Evolutionary conservation across 768 basidiomycete genomes (phyloP).

Genomic region (Scleroderma citrinum): DNA sequence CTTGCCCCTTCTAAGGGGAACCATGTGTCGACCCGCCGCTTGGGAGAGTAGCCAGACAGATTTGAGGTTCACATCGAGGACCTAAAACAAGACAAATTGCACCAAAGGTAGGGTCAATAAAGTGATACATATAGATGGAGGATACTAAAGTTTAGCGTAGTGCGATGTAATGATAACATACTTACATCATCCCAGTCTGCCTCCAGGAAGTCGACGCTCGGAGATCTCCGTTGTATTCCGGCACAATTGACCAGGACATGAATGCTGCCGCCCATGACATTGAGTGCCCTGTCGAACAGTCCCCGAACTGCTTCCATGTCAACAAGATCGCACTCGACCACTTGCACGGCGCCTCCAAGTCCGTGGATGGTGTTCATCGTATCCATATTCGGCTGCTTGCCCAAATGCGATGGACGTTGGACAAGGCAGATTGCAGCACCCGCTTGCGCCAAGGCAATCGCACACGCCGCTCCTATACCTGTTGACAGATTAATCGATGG

Average conservation of each 20-base stretch:
- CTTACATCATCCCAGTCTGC: slow-evolving; percentile 65
- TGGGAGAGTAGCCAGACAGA: slow-evolving; percentile 80
- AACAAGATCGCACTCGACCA: slow-evolving; percentile 53
- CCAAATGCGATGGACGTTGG: slow-evolving; percentile 37
- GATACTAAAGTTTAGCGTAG: slow-evolving; percentile 6
- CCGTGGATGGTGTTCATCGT: slow-evolving; percentile 34
- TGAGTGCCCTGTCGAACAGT: slow-evolving; percentile 45
- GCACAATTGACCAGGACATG: slow-evolving; percentile 69
- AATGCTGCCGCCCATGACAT: slow-evolving; percentile 44
- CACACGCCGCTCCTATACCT: slow-evolving; percentile 54
- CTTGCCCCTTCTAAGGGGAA: slow-evolving; percentile 62
- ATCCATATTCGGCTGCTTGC: slow-evolving; percentile 27
- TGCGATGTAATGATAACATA: slow-evolving; percentile 29
- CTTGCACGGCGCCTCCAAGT: slow-evolving; percentile 31
- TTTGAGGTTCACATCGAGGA: slow-evolving; percentile 84
- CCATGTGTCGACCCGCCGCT: slow-evolving; percentile 88
- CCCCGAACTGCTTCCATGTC: slow-evolving; percentile 43
- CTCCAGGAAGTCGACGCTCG: slow-evolving; percentile 61
- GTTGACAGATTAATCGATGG: slow-evolving; percentile 12
- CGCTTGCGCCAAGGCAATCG: slow-evolving; percentile 48
- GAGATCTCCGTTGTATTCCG: slow-evolving; percentile 53
- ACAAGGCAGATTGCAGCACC: slow-evolving; percentile 47
- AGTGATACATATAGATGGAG: slow-evolving; percentile 2
- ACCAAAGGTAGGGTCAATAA: slow-evolving; percentile 6
- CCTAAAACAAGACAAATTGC: slow-evolving; percentile 37